Conservation (phyloP, 805 yeast genomes). For the Saccharomycopsis olivae region DNA sequence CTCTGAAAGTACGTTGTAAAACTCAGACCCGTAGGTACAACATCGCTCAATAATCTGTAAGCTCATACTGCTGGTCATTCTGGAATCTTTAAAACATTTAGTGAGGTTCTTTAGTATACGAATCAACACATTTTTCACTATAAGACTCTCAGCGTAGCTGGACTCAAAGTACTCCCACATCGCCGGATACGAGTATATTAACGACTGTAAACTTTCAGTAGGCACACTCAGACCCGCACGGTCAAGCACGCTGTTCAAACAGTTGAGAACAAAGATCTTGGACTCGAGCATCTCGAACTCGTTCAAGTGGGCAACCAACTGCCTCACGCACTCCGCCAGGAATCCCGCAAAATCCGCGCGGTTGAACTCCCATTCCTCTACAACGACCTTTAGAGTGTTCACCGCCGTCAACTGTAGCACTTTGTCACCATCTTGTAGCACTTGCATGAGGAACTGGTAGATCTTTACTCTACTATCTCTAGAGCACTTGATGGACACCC, state of each 20-base stretch:
- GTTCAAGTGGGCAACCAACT: conserved; percentile 40
- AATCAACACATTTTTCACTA: conserved; percentile 40
- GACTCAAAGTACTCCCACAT: conserved; percentile 32
- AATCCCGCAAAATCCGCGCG: conserved; percentile 59
- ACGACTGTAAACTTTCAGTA: neutral
- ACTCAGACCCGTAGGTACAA: conserved; percentile 50
- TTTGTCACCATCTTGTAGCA: conserved; percentile 39
- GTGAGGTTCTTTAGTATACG: conserved; percentile 50
- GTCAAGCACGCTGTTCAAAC: conserved; percentile 12
- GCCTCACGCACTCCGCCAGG: conserved; percentile 38
- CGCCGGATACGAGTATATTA: conserved; percentile 19
- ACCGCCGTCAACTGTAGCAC: conserved; percentile 75
- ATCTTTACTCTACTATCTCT: conserved; percentile 44
- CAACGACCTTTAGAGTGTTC: conserved; percentile 52
- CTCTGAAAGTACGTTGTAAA: conserved; percentile 53
- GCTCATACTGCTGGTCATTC: conserved; percentile 41
- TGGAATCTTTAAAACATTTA: conserved; percentile 40
- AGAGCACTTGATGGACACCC: conserved; percentile 63
- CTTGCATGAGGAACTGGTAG: conserved; percentile 43
- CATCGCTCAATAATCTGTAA: conserved; percentile 53
- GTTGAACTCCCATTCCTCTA: conserved; percentile 83
- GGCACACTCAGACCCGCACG: conserved; percentile 5
- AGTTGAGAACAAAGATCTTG: conserved; percentile 56
- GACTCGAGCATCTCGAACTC: conserved; percentile 57
- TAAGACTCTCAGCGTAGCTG: conserved; percentile 25